Base-by-base conservation (phyloP, 345 rosid species). In the Aurinia saxatilis region DNA sequence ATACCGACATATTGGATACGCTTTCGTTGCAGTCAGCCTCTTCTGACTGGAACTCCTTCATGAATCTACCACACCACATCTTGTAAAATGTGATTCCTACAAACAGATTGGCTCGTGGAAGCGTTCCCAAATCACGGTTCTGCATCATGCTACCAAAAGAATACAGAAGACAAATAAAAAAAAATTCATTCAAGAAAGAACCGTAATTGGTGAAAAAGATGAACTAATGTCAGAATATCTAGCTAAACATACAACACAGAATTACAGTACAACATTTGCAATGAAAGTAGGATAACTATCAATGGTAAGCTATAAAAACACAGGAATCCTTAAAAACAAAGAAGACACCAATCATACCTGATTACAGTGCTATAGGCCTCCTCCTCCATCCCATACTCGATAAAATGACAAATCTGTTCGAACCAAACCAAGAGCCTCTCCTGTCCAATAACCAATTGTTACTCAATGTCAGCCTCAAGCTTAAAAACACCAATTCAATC, bases 31-130 rank as follows among this genome's bases (percentile, higher is more conserved):
- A 2, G 15, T 75, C 74, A 25, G 63, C 42, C 49, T 69, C 77
- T 60, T 67, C 65, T 72, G 65, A 67, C 67, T 74, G 77, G 60
- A 86, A 66, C 45, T 73, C 79, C 50, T 47, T 69, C 15, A 70
- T 64, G 44, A 82, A 73, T 51, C 73, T 73, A 42, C 70, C 56
- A 73, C 76, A 74, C 91, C 95, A 88, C 47, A 80, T 56, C 79
- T 81, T 79, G 57, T 44, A 84, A 52, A 78, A 82, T 36, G 83
- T 79, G 81, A 86, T 72, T 45, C 92, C 96, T 51, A 81, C 16
- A 29, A 80, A 71, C 66, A 84, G 50, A 73, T 77, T 57, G 37
- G 84, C 65, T 72, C 73, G 36, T 11, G 90, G 82, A 19, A 80
- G 77, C 36, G 65, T 74, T 68, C 73, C 88, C 35, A 73, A 66